A percentile compares a stretch with the other conserved stretches of the same genome.
phyloP scores from a whole-genome alignment of 768 basidiomycete species.

The Pleurotus cornucopiae region DNA sequence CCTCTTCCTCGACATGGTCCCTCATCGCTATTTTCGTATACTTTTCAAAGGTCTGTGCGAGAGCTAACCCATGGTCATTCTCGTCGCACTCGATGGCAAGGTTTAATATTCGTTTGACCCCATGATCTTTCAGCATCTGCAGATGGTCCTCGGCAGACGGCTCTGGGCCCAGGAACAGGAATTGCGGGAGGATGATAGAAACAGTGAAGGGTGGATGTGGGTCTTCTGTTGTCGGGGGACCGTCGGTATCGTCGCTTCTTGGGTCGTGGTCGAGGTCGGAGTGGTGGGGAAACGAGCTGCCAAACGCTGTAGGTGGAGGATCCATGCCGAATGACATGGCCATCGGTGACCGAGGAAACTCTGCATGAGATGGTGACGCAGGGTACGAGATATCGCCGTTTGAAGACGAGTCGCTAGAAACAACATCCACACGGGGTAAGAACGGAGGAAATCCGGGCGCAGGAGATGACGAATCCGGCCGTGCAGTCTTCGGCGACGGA shows the following conservation, averaged over 20 bases:
- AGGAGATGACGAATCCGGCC: slow-evolving; percentile 40
- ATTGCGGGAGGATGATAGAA: slow-evolving; percentile 87
- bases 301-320: slow-evolving; percentile 11
- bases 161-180: slow-evolving; percentile 91
- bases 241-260: slow-evolving; percentile 27
- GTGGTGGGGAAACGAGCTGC: slow-evolving; percentile 5
- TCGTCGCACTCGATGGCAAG: slow-evolving; percentile 86
- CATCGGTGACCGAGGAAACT: slow-evolving; percentile 5
- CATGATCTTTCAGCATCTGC: slow-evolving; percentile 63
- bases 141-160: slow-evolving; percentile 72
- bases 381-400: background rate
- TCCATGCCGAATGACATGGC: slow-evolving; percentile 9
- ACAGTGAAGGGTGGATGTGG: slow-evolving; percentile 69
- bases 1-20: slow-evolving; percentile 93
- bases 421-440: background rate
- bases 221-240: slow-evolving; percentile 58
- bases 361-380: background rate
- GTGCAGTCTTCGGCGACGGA: slow-evolving; percentile 61
- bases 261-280: background rate
- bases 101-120: slow-evolving; percentile 86
- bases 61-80: slow-evolving; percentile 67
- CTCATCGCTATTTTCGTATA: slow-evolving; percentile 90
- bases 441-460: background rate
- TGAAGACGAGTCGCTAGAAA: background rate
- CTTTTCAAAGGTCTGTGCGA: slow-evolving; percentile 72